phyloP scores from a whole-genome alignment of 768 basidiomycete genomes.

The Agaricus sinodeliciosus region DNA sequence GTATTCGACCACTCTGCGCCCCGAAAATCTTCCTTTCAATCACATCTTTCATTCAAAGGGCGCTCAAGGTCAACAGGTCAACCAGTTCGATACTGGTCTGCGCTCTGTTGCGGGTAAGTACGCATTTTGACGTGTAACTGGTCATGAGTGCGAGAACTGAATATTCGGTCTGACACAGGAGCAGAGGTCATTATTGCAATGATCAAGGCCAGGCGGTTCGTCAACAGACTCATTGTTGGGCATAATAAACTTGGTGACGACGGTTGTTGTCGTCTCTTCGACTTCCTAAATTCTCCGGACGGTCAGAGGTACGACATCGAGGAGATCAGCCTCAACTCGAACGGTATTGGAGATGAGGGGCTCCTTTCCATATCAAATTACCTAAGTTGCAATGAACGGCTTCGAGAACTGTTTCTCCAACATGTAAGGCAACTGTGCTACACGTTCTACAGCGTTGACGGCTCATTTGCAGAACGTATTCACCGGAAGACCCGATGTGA shows the following conservation, averaged over 20 bases:
- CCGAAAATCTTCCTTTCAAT: not conserved
- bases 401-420: constrained; percentile 49
- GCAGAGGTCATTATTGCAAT: constrained; percentile 41
- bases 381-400: constrained; percentile 34
- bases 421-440: constrained; percentile 34
- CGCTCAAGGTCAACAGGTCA: not conserved
- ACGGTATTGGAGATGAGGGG: constrained; percentile 47
- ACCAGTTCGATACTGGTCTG: constrained; percentile 4
- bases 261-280: constrained; percentile 49
- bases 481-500: constrained; percentile 26
- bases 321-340: constrained; percentile 54
- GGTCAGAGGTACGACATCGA: constrained; percentile 40
- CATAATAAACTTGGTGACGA: constrained; percentile 52
- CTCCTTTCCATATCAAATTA: constrained; percentile 48
- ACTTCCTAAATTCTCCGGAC: constrained; percentile 42
- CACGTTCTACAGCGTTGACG: not conserved
- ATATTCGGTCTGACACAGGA: constrained; percentile 25
- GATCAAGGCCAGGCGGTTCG: constrained; percentile 37
- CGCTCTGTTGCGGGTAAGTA: constrained; percentile 2
- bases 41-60: not conserved
- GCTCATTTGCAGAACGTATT: constrained; percentile 16
- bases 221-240: constrained; percentile 49
- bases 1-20: not conserved
- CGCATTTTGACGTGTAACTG: too few relatives aligned
- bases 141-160: not conserved